These are phyloP conservation scores for Ophiostoma ips DNA, from an alignment of 2,329 filamentous ascomycete genomes.

Conservation along the genomic window DNA sequence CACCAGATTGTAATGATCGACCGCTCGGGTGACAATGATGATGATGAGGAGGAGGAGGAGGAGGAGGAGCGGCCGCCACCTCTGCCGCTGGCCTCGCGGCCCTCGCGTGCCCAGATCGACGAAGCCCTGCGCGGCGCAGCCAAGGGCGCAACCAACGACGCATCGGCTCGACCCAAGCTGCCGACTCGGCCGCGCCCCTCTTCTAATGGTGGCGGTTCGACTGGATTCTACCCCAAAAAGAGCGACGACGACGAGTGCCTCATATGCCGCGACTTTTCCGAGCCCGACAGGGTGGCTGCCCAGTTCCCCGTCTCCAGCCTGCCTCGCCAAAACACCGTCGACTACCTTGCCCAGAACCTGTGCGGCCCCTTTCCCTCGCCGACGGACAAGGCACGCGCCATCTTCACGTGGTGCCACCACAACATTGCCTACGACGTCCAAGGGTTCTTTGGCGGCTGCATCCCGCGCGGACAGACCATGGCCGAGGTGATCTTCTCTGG, in stretches of 20 bases:
- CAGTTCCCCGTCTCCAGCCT: constrained; percentile 61
- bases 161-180: background rate
- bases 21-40: no score
- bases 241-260: constrained; percentile 42
- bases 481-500: constrained; percentile 62
- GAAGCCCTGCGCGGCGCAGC: constrained; percentile 18
- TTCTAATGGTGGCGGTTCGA: background rate
- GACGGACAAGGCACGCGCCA: constrained; percentile 80
- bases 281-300: constrained; percentile 62
- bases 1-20: no score
- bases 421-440: constrained; percentile 77
- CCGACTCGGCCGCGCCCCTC: constrained; percentile 14
- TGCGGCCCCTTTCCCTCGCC: constrained; percentile 65
- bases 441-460: constrained; percentile 59
- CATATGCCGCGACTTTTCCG: constrained; percentile 76
- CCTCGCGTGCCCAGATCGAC: constrained; percentile 36
- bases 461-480: constrained; percentile 50
- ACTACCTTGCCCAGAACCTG: constrained; percentile 63
- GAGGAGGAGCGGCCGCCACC: constrained; percentile 32
- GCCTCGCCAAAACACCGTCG: constrained; percentile 49
- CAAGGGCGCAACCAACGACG: constrained; percentile 11
- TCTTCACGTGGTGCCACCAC: constrained; percentile 93
- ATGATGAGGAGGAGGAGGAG: no score
- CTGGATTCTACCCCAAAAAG: constrained; percentile 4
- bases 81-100: constrained; percentile 37